phyloP scores from a whole-genome alignment of 2,329 filamentous ascomycete genomes.

The Cladosporium oxysporum region DNA sequence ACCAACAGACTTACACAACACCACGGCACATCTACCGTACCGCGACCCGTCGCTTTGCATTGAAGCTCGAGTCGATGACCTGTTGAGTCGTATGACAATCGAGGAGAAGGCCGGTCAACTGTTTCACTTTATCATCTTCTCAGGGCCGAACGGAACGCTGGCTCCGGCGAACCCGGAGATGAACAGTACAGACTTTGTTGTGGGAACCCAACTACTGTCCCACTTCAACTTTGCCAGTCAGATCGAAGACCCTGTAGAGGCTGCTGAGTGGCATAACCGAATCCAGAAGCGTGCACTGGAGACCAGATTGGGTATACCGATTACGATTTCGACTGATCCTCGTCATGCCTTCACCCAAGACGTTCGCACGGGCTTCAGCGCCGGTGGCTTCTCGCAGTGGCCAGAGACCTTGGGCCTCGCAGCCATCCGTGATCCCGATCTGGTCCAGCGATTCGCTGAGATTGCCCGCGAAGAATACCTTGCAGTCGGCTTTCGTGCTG shows the following conservation, averaged over 20 bases:
- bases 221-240: slow-evolving; percentile 53
- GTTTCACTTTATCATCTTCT: slow-evolving; percentile 45
- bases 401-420: slow-evolving; percentile 55
- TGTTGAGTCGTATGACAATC: slow-evolving; percentile 49
- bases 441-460: slow-evolving; percentile 52
- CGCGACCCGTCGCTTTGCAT: slow-evolving; percentile 43
- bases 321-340: slow-evolving; percentile 53
- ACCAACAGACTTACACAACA: not conserved
- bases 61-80: slow-evolving; percentile 51
- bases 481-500: slow-evolving; percentile 46
- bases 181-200: slow-evolving; percentile 35
- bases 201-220: slow-evolving; percentile 43
- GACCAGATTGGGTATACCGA: slow-evolving; percentile 52
- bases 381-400: slow-evolving; percentile 53
- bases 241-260: slow-evolving; percentile 41
- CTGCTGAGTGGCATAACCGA: slow-evolving; percentile 45
- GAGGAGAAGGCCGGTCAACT: slow-evolving; percentile 54
- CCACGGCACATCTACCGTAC: slow-evolving; percentile 32
- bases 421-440: slow-evolving; percentile 47
- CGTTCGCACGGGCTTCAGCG: slow-evolving; percentile 46
- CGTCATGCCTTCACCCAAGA: slow-evolving; percentile 50
- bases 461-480: slow-evolving; percentile 52
- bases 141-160: slow-evolving; percentile 39
- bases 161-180: slow-evolving; percentile 27
- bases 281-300: slow-evolving; percentile 47